A percentile compares a stretch with the other conserved stretches of the same genome.
Evolutionary conservation across 805 yeast species (phyloP).

Genomic region (Barnettozyma populi): DNA sequence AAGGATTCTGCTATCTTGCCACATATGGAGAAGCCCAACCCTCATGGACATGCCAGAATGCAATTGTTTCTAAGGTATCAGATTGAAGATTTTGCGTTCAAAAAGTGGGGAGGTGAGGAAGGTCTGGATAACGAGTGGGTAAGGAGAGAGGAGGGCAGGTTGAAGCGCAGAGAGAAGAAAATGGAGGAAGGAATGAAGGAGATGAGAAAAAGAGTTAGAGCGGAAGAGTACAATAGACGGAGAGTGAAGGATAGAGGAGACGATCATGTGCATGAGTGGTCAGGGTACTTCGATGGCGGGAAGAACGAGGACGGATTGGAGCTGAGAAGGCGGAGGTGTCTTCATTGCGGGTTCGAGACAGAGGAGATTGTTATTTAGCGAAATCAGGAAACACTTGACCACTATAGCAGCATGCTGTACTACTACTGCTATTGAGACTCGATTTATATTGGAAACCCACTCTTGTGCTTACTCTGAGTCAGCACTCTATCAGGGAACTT

Average conservation of each 20-base stretch:
- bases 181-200: conserved; percentile 75
- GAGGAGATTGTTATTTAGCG: conserved; percentile 52
- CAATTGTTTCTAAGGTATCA: conserved; percentile 85
- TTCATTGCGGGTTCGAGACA: conserved; percentile 76
- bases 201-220: conserved; percentile 88
- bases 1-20: conserved; percentile 63
- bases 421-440: not conserved
- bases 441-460: not conserved
- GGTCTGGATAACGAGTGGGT: conserved; percentile 92
- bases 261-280: conserved; percentile 73
- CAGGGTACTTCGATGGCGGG: conserved; percentile 45
- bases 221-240: conserved; percentile 78
- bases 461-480: not conserved
- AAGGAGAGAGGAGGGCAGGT: conserved; percentile 65
- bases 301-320: conserved; percentile 35
- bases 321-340: conserved; percentile 56
- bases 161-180: conserved; percentile 69
- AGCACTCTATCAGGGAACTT: conserved; percentile 4
- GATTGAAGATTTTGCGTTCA: conserved; percentile 88
- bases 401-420: not conserved
- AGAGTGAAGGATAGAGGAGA: conserved; percentile 54
- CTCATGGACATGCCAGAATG: conserved; percentile 90
- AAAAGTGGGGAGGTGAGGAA: conserved; percentile 92
- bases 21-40: conserved; percentile 86
- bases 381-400: not conserved